These are phyloP conservation scores for Elsinoe fawcettii DNA, from an alignment of 2,329 filamentous ascomycete genomes.

Conservation along the genomic window DNA sequence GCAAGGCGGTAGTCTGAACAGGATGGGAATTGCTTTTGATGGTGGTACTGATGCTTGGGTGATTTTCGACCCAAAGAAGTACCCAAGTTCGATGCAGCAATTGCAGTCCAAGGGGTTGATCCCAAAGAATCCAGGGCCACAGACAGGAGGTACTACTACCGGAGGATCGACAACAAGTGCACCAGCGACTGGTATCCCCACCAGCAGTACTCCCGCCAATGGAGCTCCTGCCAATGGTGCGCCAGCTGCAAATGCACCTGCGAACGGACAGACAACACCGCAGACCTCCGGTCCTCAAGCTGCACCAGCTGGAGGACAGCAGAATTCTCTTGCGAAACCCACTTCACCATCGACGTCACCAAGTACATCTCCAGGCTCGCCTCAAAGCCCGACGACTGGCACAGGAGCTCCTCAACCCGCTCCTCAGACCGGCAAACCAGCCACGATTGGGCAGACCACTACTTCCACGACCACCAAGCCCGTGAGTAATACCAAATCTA, in stretches of 20 bases:
- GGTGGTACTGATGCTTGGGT: conserved; percentile 7
- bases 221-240: neutral
- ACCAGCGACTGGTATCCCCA: neutral
- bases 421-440: neutral
- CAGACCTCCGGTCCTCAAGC: neutral
- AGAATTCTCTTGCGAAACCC: neutral
- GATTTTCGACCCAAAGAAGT: neutral
- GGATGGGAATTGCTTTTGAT: conserved; percentile 1
- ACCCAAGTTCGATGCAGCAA: neutral
- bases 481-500: neutral
- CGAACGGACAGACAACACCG: neutral
- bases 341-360: neutral
- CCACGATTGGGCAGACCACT: neutral
- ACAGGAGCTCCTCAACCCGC: too few relatives aligned
- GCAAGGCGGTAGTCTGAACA: neutral
- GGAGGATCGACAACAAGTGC: neutral
- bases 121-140: neutral
- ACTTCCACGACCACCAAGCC: neutral
- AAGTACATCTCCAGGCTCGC: neutral
- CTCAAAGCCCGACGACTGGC: neutral
- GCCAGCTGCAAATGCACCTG: neutral
- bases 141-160: neutral
- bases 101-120: conserved; percentile 3
- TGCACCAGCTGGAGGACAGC: neutral
- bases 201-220: neutral